phyloP scores from a whole-genome alignment of 805 yeast species.

The Myxozyma monticola region DNA sequence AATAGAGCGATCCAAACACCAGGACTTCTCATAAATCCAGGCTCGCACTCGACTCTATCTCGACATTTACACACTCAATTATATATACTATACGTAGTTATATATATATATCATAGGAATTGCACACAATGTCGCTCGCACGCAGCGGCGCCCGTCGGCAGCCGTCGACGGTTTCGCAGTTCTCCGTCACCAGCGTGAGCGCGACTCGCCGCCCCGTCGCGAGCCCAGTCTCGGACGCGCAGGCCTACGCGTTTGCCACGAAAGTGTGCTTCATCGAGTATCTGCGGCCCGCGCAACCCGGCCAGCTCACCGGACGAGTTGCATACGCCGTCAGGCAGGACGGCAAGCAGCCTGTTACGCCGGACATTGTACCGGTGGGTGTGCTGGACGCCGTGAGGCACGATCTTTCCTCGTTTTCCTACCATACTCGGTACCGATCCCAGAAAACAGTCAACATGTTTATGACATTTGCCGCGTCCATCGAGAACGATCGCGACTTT shows the following conservation, averaged over 20 bases:
- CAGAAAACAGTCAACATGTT: conserved; percentile 5
- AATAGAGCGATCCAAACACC: no score
- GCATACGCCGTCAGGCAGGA: conserved; percentile 2
- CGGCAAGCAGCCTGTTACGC: not conserved
- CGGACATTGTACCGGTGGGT: conserved; percentile 2
- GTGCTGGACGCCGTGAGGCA: conserved; percentile 10
- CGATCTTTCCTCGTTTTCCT: conserved; percentile 9
- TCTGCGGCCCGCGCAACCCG: conserved; percentile 9
- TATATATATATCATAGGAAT: no score
- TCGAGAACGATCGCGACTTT: conserved; percentile 10
- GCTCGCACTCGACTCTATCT: no score
- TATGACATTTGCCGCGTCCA: conserved; percentile 2
- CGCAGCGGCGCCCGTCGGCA: no score
- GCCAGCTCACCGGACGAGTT: conserved; percentile 1
- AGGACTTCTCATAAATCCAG: no score
- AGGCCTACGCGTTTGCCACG: conserved; percentile 14
- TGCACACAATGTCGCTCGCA: no score
- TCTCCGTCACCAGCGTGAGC: no score
- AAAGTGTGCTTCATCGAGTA: conserved; percentile 14
- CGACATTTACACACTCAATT: no score
- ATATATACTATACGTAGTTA: no score
- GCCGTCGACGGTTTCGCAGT: no score
- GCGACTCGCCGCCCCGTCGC: conserved; percentile 15
- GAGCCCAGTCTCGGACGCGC: conserved; percentile 3
- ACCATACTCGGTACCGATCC: not conserved